Conservation (phyloP, 1,139 yeast genomes). For the Hansenula lynferdii region DNA sequence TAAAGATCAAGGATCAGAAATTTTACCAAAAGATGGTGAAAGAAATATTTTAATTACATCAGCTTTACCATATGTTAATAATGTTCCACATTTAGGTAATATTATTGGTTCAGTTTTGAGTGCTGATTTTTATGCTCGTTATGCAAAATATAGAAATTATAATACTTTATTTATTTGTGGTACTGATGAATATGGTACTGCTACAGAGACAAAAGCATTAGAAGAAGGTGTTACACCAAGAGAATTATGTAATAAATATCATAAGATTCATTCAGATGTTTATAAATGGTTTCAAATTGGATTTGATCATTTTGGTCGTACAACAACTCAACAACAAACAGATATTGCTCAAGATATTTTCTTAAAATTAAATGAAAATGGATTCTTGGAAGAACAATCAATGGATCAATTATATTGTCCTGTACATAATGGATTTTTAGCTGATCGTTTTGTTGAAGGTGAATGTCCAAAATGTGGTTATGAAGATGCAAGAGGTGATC, state of each 20-base stretch:
- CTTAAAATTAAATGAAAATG: slow-evolving; percentile 65
- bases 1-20: slow-evolving; percentile 30
- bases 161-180: slow-evolving; percentile 89
- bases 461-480: slow-evolving; percentile 93
- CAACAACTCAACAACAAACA: slow-evolving; percentile 89
- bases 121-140: slow-evolving; percentile 93
- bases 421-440: slow-evolving; percentile 82
- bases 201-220: slow-evolving; percentile 96
- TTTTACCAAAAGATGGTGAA: slow-evolving; percentile 62
- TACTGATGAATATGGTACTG: slow-evolving; percentile 99
- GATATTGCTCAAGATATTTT: slow-evolving; percentile 95
- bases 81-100: slow-evolving; percentile 97
- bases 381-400: slow-evolving; percentile 77
- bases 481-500: slow-evolving; percentile 98
- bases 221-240: slow-evolving; percentile 89
- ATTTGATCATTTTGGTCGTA: slow-evolving; percentile 94
- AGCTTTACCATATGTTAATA: slow-evolving; percentile 95
- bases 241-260: slow-evolving; percentile 86
- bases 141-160: slow-evolving; percentile 83
- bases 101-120: slow-evolving; percentile 91
- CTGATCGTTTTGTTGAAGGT: slow-evolving; percentile 97
- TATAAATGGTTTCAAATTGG: slow-evolving; percentile 97
- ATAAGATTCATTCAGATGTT: slow-evolving; percentile 78
- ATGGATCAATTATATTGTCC: slow-evolving; percentile 91
- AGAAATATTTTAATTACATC: slow-evolving; percentile 87